Conservation (phyloP, 2,329 filamentous ascomycete species). For the Alternaria brassicicola region DNA sequence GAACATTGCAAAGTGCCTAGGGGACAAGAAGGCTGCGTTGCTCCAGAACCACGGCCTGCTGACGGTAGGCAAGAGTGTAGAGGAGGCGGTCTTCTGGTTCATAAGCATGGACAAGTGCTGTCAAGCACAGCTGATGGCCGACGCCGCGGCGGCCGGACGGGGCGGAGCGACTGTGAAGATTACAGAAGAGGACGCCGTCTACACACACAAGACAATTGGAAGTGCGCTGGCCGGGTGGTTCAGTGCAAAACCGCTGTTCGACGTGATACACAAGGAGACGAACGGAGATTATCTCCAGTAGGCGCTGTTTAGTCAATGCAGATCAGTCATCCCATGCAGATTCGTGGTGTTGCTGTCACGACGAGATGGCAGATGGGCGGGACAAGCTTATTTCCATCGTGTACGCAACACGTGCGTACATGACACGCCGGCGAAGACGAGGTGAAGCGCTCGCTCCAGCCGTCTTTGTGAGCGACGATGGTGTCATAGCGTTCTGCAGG, state of each 20-base stretch:
- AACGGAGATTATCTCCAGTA: slow-evolving; percentile 61
- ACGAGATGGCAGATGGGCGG: slow-evolving; percentile 1
- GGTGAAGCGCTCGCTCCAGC: not conserved
- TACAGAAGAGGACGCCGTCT: slow-evolving; percentile 69
- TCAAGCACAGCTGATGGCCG: slow-evolving; percentile 59
- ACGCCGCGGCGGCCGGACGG: slow-evolving; percentile 64
- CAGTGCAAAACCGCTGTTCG: slow-evolving; percentile 72
- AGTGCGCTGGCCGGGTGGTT: slow-evolving; percentile 68
- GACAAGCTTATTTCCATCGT: slow-evolving; percentile 3
- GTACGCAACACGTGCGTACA: slow-evolving; percentile 21
- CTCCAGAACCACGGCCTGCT: slow-evolving; percentile 62
- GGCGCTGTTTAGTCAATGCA: slow-evolving; percentile 2
- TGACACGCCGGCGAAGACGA: slow-evolving; percentile 9
- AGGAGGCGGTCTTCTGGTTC: slow-evolving; percentile 62
- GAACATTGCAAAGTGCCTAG: slow-evolving; percentile 57
- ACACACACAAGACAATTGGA: slow-evolving; percentile 71
- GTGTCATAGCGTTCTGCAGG: slow-evolving; percentile 31
- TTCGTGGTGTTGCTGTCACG: not conserved
- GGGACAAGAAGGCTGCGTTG: slow-evolving; percentile 58
- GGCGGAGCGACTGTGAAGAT: slow-evolving; percentile 71
- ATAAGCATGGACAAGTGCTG: slow-evolving; percentile 61
- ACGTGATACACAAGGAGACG: slow-evolving; percentile 68
- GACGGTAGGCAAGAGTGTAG: slow-evolving; percentile 57
- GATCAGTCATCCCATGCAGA: not conserved
- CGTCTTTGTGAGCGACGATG: slow-evolving; percentile 12